Conservation (phyloP, 805 yeast species). For the Saccharomycopsis synnaedendra region DNA sequence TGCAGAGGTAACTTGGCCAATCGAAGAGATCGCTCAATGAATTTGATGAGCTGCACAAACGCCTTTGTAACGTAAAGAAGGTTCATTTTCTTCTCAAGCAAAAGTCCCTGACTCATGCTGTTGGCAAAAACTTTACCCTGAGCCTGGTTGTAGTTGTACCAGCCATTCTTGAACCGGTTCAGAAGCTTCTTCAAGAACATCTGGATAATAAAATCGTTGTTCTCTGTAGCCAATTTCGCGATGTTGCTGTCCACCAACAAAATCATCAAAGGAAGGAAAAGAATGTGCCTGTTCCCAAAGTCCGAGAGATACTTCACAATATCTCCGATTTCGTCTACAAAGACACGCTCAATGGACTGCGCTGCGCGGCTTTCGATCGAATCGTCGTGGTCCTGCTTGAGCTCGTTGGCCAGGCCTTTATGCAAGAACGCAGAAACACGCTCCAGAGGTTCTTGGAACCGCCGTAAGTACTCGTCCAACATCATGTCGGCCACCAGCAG, state of each 20-base stretch:
- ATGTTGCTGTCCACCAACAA: conserved; percentile 9
- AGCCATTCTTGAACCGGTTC: conserved; percentile 5
- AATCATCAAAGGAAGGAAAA: conserved; percentile 7
- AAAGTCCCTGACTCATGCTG: conserved; percentile 6
- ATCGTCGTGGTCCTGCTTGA: conserved; percentile 16
- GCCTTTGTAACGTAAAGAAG: conserved; percentile 13
- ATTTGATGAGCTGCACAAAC: conserved; percentile 13
- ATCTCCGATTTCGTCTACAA: conserved; percentile 18
- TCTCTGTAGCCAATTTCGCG: neutral
- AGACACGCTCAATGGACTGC: conserved; percentile 24
- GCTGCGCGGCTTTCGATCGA: conserved; percentile 19
- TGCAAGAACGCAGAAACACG: conserved; percentile 16
- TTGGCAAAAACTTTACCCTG: conserved; percentile 12
- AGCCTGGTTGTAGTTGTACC: conserved; percentile 9
- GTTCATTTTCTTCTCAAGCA: conserved; percentile 10
- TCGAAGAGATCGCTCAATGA: conserved; percentile 9
- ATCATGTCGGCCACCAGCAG: conserved; percentile 26
- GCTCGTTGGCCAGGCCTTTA: neutral
- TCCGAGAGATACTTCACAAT: conserved; percentile 21
- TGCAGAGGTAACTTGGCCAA: conserved; percentile 1
- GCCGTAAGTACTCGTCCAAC: conserved; percentile 33
- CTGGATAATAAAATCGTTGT: conserved; percentile 11
- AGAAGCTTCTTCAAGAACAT: conserved; percentile 9
- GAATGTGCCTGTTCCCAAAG: conserved; percentile 6
- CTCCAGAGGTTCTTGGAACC: conserved; percentile 18